These are phyloP conservation scores for Hemerocallis citrina DNA, from an alignment of 106 monocot genomes.

Conservation along the genomic window DNA sequence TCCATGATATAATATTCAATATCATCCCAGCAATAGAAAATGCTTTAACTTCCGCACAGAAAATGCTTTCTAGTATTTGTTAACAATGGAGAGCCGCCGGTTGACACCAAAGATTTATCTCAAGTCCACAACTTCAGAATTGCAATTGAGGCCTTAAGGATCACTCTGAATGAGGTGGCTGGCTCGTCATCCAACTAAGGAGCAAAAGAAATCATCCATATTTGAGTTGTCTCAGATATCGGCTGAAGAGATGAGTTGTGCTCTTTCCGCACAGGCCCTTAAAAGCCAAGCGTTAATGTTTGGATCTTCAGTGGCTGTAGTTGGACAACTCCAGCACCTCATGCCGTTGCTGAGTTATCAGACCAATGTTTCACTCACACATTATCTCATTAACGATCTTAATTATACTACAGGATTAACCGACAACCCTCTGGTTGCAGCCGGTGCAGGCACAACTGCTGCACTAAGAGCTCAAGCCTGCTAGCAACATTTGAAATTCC, in stretches of 20 bases:
- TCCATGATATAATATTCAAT: constrained; percentile 45
- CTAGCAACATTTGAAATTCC: constrained; percentile 32
- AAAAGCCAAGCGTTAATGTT: constrained; percentile 46
- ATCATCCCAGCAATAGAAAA: constrained; percentile 43
- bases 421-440: constrained; percentile 50
- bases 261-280: constrained; percentile 47
- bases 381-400: constrained; percentile 5
- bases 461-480: constrained; percentile 62
- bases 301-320: constrained; percentile 68
- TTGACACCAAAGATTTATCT: constrained; percentile 28
- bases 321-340: constrained; percentile 59
- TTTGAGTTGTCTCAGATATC: constrained; percentile 42
- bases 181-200: constrained; percentile 24
- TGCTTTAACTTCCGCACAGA: constrained; percentile 52
- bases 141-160: constrained; percentile 62
- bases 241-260: constrained; percentile 53
- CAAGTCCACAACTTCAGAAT: constrained; percentile 57
- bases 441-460: constrained; percentile 75
- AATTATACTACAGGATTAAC: constrained; percentile 14
- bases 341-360: constrained; percentile 29
- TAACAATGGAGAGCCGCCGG: constrained; percentile 37
- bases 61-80: constrained; percentile 47
- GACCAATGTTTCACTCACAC: constrained; percentile 27
- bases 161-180: constrained; percentile 33
- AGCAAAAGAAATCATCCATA: constrained; percentile 9